phyloP scores from a whole-genome alignment of 2,329 filamentous ascomycete genomes.

The Colletotrichum sp. region DNA sequence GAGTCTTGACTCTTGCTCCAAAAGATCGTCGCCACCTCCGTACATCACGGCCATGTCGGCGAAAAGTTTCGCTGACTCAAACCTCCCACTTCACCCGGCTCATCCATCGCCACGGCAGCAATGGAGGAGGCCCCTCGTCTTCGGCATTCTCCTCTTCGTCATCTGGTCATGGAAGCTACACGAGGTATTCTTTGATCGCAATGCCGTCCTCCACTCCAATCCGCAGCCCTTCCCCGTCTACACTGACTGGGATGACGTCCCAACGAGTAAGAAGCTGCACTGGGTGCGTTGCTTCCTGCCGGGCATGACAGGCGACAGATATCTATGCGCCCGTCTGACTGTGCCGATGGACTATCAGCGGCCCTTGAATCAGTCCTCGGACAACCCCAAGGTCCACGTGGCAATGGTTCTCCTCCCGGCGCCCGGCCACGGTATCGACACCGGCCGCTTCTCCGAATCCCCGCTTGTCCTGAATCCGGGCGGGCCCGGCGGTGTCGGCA shows the following conservation, averaged over 20 bases:
- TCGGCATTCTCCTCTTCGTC: constrained; percentile 1
- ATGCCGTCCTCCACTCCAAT: not conserved
- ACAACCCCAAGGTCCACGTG: constrained; percentile 41
- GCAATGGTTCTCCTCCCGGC: constrained; percentile 39
- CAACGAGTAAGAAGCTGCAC: constrained; percentile 45
- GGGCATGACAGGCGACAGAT: constrained; percentile 26
- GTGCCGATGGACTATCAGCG: constrained; percentile 52
- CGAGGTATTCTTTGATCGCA: not conserved
- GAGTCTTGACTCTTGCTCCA: not conserved
- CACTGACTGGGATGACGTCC: constrained; percentile 37
- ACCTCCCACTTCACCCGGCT: not conserved
- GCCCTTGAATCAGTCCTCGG: constrained; percentile 37
- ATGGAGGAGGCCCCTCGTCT: constrained; percentile 2
- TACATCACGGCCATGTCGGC: not conserved
- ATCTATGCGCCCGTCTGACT: constrained; percentile 48
- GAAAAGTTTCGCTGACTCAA: constrained; percentile 19
- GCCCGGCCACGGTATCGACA: constrained; percentile 30
- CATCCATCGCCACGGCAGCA: not conserved
- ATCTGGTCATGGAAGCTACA: constrained; percentile 8
- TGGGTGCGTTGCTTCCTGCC: constrained; percentile 47
- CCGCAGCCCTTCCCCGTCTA: not conserved
- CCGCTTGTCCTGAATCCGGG: constrained; percentile 52
- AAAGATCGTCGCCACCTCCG: not conserved
- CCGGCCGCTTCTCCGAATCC: constrained; percentile 36
- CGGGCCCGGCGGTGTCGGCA: constrained; percentile 50